Evolutionary conservation across 1,284 basidiomycete species (phyloP), one percentile per base, ranked within the genome.

Genomic region (Trametes sp.): DNA sequence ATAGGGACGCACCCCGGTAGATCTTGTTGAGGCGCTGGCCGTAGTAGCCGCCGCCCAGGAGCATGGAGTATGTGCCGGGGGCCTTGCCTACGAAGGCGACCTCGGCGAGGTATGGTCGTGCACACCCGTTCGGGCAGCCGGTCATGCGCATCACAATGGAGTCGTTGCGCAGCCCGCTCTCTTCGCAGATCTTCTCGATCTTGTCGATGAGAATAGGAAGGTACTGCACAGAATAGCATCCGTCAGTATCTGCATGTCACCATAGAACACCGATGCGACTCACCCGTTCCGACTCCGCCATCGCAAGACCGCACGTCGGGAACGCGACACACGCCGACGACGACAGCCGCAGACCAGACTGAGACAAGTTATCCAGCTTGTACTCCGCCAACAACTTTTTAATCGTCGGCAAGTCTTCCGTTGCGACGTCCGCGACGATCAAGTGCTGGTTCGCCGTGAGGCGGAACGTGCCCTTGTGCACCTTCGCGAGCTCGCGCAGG

Each of bases 131-230:
- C 13, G 95, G 95, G 75, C 95, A 97, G 44, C 95, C 95, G 19
- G 95, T 96, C 97, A 98, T 98, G 62, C 97, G 88, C 95, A 98
- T 98, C 61, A 98, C 89, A 68, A 98, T 96, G 2, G 94, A 91
- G 76, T 98, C 96, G 74, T 96, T 92, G 57, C 95, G 86, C 50
- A 99, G 82, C 28, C 97, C 97, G 69, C 90, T 92, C 74, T 95
- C 92, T 75, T 98, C 96, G 74, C 94, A 95, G 33, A 98, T 92
- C 78, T 89, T 88, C 81, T 99, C 98, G 28, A 99, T 90, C 81
- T 98, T 98, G 81, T 95, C 93, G 67, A 98, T 85, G 50, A 99
- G 88, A 26, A 97, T 72, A 10, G 98, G 98, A n/a, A 99, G 83
- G 77, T 98, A 98, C 87, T 94, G 67, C 60, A 31, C 8, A 26